A percentile compares a stretch with the other conserved stretches of the same genome.
These are phyloP conservation scores for Stipa capillata DNA, from an alignment of 176 grass and related monocot species.

Conservation along the genomic window DNA sequence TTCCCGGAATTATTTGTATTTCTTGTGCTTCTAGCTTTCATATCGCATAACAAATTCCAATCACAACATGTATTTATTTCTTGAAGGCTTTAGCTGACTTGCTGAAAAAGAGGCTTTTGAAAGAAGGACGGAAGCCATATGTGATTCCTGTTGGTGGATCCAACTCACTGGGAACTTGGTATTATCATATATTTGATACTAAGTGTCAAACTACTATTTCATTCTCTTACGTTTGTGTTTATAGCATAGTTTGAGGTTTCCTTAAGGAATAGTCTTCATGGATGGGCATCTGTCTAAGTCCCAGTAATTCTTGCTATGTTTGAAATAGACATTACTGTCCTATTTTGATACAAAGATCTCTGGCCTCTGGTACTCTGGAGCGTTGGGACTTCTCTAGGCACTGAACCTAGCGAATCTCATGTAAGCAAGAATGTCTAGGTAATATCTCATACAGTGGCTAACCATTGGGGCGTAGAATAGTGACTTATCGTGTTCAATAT, in stretches of 20 bases:
- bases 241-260: background rate
- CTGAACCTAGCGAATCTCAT: background rate
- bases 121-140: slow-evolving; percentile 83
- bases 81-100: slow-evolving; percentile 66
- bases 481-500: background rate
- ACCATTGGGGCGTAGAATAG: background rate
- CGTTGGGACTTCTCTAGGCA: background rate
- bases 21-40: background rate
- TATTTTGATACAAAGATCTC: background rate
- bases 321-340: background rate
- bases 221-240: background rate
- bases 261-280: background rate
- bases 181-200: slow-evolving; percentile 2
- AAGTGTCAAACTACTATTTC: background rate
- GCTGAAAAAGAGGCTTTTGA: slow-evolving; percentile 60
- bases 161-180: slow-evolving; percentile 89
- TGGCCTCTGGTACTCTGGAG: background rate
- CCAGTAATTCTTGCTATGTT: background rate
- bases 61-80: background rate
- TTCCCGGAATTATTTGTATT: background rate
- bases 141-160: slow-evolving; percentile 96
- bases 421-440: background rate
- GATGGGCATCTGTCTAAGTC: background rate
- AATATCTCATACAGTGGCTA: background rate
- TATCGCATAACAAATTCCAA: background rate